Evolutionary conservation across 768 basidiomycete genomes (phyloP).

Genomic region (Amanita fuliginea): DNA sequence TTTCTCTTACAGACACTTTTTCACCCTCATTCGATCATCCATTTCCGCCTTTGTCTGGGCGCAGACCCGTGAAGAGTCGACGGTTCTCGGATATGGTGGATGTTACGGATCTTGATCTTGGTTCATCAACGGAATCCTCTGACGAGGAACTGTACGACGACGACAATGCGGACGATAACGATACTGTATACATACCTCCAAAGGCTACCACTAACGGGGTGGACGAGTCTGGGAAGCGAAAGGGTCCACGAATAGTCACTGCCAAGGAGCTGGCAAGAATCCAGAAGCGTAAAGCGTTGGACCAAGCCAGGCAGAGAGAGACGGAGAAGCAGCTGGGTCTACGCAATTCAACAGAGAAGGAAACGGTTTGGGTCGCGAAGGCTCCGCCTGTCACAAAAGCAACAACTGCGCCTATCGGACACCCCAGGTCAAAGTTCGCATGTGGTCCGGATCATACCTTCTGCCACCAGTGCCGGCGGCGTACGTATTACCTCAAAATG

Average conservation of each 20-base stretch:
- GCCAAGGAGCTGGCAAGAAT: constrained; percentile 4
- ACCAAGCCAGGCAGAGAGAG: not conserved
- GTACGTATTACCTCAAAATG: constrained; percentile 8
- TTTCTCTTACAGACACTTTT: no score
- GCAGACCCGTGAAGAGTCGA: not conserved
- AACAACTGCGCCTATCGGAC: not conserved
- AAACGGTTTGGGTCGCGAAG: not conserved
- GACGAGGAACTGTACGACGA: not conserved
- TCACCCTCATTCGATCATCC: not conserved
- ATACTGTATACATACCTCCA: not conserved
- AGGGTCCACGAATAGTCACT: constrained; percentile 4
- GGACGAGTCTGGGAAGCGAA: not conserved
- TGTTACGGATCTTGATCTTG: constrained; percentile 7
- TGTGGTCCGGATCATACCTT: constrained; percentile 5
- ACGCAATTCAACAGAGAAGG: not conserved
- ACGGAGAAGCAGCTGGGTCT: constrained; percentile 1
- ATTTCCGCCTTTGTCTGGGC: not conserved
- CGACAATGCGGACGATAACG: not conserved
- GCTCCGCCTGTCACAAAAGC: not conserved
- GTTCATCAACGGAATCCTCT: not conserved
- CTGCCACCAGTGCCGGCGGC: constrained; percentile 16
- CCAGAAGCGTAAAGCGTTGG: constrained; percentile 3
- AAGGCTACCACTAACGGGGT: not conserved
- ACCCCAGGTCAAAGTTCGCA: constrained; percentile 6
- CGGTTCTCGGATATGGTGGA: constrained; percentile 10